Conservation (phyloP, 2,329 filamentous ascomycete genomes). For the Pseudovirgaria hyperparasitica region DNA sequence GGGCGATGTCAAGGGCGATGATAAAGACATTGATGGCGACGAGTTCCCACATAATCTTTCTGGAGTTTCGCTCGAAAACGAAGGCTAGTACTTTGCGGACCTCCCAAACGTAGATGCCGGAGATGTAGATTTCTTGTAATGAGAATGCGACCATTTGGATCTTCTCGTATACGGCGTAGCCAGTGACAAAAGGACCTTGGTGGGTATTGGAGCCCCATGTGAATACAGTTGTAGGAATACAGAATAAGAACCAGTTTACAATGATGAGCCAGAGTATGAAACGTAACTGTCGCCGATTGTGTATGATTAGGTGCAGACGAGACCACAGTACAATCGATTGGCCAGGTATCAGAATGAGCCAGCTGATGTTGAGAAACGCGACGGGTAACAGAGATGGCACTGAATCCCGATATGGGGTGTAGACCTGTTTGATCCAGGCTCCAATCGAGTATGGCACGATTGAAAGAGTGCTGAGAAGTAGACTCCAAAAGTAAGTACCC, state of each 20-base stretch:
- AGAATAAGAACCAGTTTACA: conserved; percentile 38
- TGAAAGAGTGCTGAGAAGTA: conserved; percentile 30
- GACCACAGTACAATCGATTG: conserved; percentile 51
- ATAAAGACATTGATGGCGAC: conserved; percentile 21
- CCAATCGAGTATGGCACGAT: conserved; percentile 35
- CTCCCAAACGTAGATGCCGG: conserved; percentile 39
- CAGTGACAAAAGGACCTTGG: conserved; percentile 17
- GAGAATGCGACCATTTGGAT: conserved; percentile 32
- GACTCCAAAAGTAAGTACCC: conserved; percentile 38
- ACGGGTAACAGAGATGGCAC: conserved; percentile 33
- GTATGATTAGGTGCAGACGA: conserved; percentile 46
- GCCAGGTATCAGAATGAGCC: conserved; percentile 49
- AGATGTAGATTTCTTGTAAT: conserved; percentile 25
- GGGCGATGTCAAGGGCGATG: conserved; percentile 17
- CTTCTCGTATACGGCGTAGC: conserved; percentile 32
- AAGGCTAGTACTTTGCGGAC: conserved; percentile 33
- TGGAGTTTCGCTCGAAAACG: conserved; percentile 8
- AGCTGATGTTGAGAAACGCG: conserved; percentile 37
- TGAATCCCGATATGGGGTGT: conserved; percentile 24
- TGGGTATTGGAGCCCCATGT: conserved; percentile 39
- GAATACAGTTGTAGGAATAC: conserved; percentile 42
- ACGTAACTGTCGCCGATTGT: conserved; percentile 35
- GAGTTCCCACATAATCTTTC: conserved; percentile 19
- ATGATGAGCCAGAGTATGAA: conserved; percentile 46
- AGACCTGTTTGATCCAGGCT: conserved; percentile 30